These are phyloP conservation scores for Pythium sukuiense DNA, from an alignment of 352 stramenopile genomes.

Conservation along the genomic window DNA sequence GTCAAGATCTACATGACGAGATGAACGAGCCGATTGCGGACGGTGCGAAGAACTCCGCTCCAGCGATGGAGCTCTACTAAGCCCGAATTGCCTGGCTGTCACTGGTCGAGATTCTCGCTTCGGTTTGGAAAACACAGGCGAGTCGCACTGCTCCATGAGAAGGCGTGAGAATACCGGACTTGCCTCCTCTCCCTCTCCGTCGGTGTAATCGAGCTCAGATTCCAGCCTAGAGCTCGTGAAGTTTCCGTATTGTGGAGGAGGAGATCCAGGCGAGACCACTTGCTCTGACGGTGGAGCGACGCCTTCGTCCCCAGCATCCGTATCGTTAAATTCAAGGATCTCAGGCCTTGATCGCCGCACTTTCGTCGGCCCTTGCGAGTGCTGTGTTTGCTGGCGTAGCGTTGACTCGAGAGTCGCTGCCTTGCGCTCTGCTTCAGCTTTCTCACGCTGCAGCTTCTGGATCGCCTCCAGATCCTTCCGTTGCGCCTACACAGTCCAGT, in stretches of 20 bases:
- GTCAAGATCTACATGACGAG: conserved; percentile 1
- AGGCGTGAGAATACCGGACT: neutral
- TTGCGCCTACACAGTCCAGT: conserved; percentile 30
- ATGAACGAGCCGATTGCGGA: conserved; percentile 1
- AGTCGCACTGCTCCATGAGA: conserved; percentile 22
- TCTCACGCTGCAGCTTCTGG: conserved; percentile 34
- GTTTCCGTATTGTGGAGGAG: conserved; percentile 4
- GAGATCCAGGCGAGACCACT: neutral
- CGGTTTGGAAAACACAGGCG: conserved; percentile 24
- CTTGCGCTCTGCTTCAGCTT: conserved; percentile 36
- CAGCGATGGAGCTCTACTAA: neutral
- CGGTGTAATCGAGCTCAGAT: conserved; percentile 11
- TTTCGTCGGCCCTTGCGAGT: neutral
- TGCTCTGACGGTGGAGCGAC: conserved; percentile 12
- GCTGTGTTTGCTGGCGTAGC: conserved; percentile 17
- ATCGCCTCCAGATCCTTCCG: conserved; percentile 41
- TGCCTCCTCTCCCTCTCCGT: conserved; percentile 4
- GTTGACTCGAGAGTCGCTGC: conserved; percentile 31
- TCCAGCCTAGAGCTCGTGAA: neutral
- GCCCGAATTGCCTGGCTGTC: neutral
- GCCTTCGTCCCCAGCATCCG: conserved; percentile 23
- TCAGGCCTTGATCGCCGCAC: neutral
- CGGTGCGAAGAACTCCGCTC: neutral
- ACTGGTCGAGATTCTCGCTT: neutral
- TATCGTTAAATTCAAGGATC: conserved; percentile 15